Percentiles rank a stretch among this genome's conserved stretches.
These are phyloP conservation scores for Epichloe coenophiala DNA, from an alignment of 2,329 filamentous ascomycete genomes.

Conservation along the genomic window DNA sequence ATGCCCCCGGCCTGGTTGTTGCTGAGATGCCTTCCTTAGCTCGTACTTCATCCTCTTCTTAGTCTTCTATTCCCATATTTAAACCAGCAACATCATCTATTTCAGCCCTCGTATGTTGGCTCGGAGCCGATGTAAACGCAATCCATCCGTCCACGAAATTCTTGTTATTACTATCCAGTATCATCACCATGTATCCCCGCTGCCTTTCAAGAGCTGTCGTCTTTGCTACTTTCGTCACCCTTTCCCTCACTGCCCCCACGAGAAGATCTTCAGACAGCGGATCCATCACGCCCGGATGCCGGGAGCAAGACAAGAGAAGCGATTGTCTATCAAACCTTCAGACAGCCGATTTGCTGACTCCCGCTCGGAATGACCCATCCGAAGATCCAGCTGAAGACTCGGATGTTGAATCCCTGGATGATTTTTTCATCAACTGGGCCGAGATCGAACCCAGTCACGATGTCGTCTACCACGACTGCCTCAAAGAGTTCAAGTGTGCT, in stretches of 20 bases:
- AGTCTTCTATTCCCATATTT: neutral
- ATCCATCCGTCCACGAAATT: neutral
- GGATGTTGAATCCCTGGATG: neutral
- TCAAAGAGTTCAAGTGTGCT: constrained; percentile 23
- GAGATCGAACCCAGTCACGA: constrained; percentile 18
- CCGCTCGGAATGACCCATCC: neutral
- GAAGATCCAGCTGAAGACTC: neutral
- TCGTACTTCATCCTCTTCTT: neutral
- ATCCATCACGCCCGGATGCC: no score
- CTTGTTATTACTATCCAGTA: neutral
- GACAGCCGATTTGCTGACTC: neutral
- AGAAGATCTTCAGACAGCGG: constrained; percentile 13
- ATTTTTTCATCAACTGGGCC: constrained; percentile 17
- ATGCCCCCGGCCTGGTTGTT: no score
- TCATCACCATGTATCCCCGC: neutral
- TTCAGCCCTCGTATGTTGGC: no score
- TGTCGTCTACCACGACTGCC: constrained; percentile 26
- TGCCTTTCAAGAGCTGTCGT: neutral
- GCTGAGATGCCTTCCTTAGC: no score
- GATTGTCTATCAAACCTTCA: neutral
- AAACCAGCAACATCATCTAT: no score
- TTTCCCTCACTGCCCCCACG: neutral
- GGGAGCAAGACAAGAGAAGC: neutral
- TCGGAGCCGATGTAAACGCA: neutral
- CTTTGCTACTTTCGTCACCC: neutral